Conservation (phyloP, 441 rosid species). For the Mallotus japonicus region DNA sequence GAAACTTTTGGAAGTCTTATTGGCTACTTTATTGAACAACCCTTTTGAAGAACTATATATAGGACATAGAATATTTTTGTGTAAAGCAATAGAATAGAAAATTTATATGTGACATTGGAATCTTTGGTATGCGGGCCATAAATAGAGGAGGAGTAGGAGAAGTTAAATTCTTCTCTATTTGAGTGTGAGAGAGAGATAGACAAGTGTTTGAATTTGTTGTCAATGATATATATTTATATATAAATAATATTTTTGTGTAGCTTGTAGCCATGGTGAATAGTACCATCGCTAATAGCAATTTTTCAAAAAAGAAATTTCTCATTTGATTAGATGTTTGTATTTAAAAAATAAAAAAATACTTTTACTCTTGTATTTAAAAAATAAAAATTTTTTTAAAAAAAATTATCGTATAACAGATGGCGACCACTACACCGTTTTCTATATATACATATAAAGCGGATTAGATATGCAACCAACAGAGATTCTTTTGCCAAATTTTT, state of each 20-base stretch:
- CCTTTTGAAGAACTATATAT: slow-evolving; percentile 7
- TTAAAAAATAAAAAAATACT: too few species aligned
- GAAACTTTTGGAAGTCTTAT: neutral
- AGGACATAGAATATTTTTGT: neutral
- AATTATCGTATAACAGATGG: too few species aligned
- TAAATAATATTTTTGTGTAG: too few species aligned
- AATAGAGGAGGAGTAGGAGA: slow-evolving; percentile 19
- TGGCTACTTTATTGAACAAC: slow-evolving; percentile 5
- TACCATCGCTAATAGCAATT: too few species aligned
- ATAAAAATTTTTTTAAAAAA: too few species aligned
- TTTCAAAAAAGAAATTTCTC: too few species aligned
- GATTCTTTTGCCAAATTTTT: slow-evolving; percentile 11
- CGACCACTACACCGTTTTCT: too few species aligned
- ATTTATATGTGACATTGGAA: slow-evolving; percentile 8
- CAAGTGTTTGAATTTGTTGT: slow-evolving; percentile 6
- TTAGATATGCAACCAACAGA: slow-evolving; percentile 16
- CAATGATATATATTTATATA: neutral
- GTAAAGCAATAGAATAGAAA: neutral
- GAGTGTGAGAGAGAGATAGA: neutral
- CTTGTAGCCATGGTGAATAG: too few species aligned
- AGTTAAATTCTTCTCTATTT: neutral
- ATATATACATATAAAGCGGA: neutral
- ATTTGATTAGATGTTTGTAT: too few species aligned
- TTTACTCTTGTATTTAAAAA: too few species aligned
- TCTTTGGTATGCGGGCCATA: slow-evolving; percentile 16